Evolutionary conservation across 108 stramenopile genomes (phyloP), one percentile per base, ranked within the genome.

Genomic region (Fistulifera pelliculosa): DNA sequence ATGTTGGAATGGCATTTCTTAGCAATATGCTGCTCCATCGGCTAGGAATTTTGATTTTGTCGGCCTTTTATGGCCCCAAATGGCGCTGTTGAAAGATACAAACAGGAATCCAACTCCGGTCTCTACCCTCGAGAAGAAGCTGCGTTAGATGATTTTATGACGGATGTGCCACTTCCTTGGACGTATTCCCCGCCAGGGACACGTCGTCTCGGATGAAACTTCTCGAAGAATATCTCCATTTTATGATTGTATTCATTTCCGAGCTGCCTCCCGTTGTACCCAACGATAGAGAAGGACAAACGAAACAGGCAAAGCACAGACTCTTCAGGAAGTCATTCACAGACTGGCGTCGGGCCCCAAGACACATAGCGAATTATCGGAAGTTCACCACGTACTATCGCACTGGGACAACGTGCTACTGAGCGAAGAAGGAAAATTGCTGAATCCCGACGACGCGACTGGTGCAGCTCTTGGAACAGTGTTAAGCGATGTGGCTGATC

Each of bases 371-470:
- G 84, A 85, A 55, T 61, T 93, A 53, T 61, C 75, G 12, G 90
- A 93, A 53, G 87, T 86, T 5, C 77, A 79, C 41, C 78, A 79
- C 39, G 75, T 83, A 0, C 47, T 83, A 18, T 68, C 72, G 43
- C 64, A 75, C 44, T 69, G 83, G 70, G 83, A 80, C 59, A 84
- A 74, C 55, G 62, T 72, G 0, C 62, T 68, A 14, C 45, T 83
- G 40, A 76, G 65, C 38, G 75, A 79, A 52, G 75, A 71, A 60
- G 75, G 77, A 14, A 74, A 77, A 47, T 39, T 71, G 16, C 60
- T 84, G 28, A 84, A 84, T 48, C 85, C 85, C 1, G 89, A 90
- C 65, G 89, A 90, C 69, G 83, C 85, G 15, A 73, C 73, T 54
- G 84, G 86, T 26, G 90, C 86, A 24, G 84, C 82, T 1, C 68